These are phyloP conservation scores for Globisporangium middletonii DNA, from an alignment of 352 stramenopile species.

Conservation along the genomic window DNA sequence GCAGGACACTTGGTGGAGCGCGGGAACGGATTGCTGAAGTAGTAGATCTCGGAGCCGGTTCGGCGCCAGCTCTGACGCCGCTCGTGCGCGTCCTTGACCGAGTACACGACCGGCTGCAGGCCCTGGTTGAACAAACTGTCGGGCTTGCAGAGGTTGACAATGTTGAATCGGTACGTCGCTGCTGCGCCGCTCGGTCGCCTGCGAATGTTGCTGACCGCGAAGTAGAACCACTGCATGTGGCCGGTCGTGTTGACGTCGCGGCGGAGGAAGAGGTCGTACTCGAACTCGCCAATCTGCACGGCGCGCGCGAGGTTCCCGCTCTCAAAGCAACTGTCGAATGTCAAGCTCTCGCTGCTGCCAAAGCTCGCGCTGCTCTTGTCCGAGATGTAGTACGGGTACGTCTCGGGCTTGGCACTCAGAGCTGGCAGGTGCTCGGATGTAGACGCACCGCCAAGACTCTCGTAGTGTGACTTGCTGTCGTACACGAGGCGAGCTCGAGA, in stretches of 20 bases:
- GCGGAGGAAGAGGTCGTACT: constrained; percentile 90
- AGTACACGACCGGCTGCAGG: constrained; percentile 89
- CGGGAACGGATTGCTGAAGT: constrained; percentile 70
- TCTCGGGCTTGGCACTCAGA: constrained; percentile 1
- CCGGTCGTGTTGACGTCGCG: constrained; percentile 79
- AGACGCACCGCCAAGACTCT: constrained; percentile 1
- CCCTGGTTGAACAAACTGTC: constrained; percentile 90
- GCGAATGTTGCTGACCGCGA: constrained; percentile 78
- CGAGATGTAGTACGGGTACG: constrained; percentile 33
- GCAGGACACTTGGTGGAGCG: constrained; percentile 10
- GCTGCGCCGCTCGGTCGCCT: background rate
- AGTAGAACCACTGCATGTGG: constrained; percentile 95
- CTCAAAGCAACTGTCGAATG: constrained; percentile 92
- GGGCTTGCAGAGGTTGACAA: constrained; percentile 91
- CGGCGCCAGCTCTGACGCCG: constrained; percentile 68
- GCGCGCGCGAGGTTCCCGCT: constrained; percentile 87
- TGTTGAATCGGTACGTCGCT: constrained; percentile 83
- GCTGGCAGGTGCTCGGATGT: background rate
- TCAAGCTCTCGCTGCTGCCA: constrained; percentile 29
- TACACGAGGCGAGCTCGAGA: constrained; percentile 47
- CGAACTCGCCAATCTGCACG: constrained; percentile 71
- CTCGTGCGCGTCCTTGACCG: constrained; percentile 44
- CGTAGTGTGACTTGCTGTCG: constrained; percentile 25
- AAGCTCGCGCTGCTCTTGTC: constrained; percentile 21
- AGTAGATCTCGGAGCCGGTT: constrained; percentile 78